Conservation (phyloP, 805 yeast species). For the Candida suzukii region DNA sequence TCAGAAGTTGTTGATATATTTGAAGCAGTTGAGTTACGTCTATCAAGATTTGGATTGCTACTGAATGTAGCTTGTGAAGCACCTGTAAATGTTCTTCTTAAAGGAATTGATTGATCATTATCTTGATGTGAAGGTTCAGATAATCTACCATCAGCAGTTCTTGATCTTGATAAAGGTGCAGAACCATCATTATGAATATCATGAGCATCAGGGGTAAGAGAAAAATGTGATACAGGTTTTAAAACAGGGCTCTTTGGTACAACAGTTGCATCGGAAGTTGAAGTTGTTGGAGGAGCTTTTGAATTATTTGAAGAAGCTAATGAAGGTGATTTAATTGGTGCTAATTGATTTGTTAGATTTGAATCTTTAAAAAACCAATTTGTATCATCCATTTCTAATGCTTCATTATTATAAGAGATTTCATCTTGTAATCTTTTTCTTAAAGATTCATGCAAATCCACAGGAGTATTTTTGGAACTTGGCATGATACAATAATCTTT, state of each 20-base stretch:
- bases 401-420: conserved; percentile 5
- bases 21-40: neutral
- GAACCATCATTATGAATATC: neutral
- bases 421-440: conserved; percentile 23
- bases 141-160: conserved; percentile 17
- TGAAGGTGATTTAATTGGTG: conserved; percentile 21
- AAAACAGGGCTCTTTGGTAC: neutral
- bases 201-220: neutral
- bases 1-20: neutral
- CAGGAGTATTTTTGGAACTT: neutral
- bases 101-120: conserved; percentile 2
- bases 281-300: conserved; percentile 21
- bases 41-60: neutral
- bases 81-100: conserved; percentile 23
- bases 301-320: conserved; percentile 13
- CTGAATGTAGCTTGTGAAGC: conserved; percentile 10
- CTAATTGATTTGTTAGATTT: conserved; percentile 3
- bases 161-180: conserved; percentile 14
- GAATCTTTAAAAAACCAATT: conserved; percentile 25
- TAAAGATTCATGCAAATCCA: conserved; percentile 20
- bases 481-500: neutral
- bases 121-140: conserved; percentile 2
- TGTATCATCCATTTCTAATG: conserved; percentile 19
- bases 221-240: neutral
- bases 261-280: conserved; percentile 10